Evolutionary conservation across 352 stramenopile genomes (phyloP).

Genomic region (Globisporangium abappressorium): DNA sequence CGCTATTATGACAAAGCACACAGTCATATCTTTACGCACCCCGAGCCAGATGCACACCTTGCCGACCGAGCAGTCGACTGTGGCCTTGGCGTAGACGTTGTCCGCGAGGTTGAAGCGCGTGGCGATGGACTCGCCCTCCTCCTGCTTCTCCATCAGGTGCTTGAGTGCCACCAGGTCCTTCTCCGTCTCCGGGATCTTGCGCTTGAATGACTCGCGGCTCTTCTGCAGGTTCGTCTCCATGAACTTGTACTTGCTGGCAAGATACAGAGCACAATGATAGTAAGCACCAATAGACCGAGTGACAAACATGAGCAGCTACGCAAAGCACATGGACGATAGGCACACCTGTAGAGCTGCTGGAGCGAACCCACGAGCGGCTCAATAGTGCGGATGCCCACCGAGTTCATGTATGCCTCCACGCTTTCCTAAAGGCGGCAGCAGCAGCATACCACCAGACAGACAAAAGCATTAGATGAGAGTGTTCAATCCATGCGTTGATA

Average conservation of each 20-base stretch:
- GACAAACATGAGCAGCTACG: background rate
- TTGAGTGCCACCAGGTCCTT: constrained; percentile 66
- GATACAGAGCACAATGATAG: background rate
- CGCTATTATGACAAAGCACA: background rate
- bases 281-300: background rate
- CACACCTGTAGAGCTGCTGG: constrained; percentile 78
- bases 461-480: too few relatives aligned
- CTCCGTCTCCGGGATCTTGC: constrained; percentile 90
- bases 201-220: constrained; percentile 84
- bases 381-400: constrained; percentile 52
- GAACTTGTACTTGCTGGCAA: constrained; percentile 85
- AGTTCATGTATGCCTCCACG: constrained; percentile 69
- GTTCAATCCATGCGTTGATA: background rate
- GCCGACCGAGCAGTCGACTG: constrained; percentile 85
- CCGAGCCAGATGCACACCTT: constrained; percentile 97
- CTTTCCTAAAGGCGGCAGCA: constrained; percentile 35
- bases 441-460: constrained; percentile 4
- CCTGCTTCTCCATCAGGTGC: constrained; percentile 53
- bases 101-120: constrained; percentile 94
- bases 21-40: constrained; percentile 24
- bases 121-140: constrained; percentile 75
- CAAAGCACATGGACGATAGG: background rate
- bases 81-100: constrained; percentile 94
- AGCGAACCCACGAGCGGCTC: constrained; percentile 76
- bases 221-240: constrained; percentile 88